Evolutionary conservation across 164 flowering plant species (phyloP).

Genomic region (Tetracentron sinense): DNA sequence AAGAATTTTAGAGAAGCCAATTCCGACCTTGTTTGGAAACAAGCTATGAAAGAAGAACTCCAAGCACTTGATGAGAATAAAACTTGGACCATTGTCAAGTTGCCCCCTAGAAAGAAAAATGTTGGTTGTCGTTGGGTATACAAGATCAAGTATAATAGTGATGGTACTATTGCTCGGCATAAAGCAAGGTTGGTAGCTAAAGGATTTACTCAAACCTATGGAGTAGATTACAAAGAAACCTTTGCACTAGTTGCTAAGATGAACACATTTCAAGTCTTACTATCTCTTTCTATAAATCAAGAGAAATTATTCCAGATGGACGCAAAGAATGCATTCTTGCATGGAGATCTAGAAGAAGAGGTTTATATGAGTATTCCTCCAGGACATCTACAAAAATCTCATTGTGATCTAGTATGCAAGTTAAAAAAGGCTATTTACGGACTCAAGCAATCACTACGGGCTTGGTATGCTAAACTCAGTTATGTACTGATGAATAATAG

Average conservation of each 20-base stretch:
- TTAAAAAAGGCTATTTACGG: no score
- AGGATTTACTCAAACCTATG: constrained; percentile 1
- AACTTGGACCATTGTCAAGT: no score
- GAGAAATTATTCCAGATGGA: background rate
- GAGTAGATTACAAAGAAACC: background rate
- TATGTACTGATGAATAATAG: no score
- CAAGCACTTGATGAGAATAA: background rate
- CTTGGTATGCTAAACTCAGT: no score
- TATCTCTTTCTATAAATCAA: background rate
- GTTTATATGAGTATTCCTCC: no score
- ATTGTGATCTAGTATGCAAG: no score
- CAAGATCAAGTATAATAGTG: background rate
- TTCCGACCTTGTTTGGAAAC: background rate
- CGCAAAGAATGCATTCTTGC: no score
- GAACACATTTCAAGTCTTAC: background rate
- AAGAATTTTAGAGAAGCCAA: no score
- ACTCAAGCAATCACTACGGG: no score
- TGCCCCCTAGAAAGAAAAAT: background rate
- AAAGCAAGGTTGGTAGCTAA: background rate
- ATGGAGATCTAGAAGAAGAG: no score
- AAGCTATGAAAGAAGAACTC: background rate
- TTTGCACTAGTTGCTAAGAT: background rate
- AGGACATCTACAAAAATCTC: no score
- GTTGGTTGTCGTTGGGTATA: background rate
- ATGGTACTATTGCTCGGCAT: background rate